Conservation (phyloP, 1,284 basidiomycete species). For the Polyporus tsugae region DNA sequence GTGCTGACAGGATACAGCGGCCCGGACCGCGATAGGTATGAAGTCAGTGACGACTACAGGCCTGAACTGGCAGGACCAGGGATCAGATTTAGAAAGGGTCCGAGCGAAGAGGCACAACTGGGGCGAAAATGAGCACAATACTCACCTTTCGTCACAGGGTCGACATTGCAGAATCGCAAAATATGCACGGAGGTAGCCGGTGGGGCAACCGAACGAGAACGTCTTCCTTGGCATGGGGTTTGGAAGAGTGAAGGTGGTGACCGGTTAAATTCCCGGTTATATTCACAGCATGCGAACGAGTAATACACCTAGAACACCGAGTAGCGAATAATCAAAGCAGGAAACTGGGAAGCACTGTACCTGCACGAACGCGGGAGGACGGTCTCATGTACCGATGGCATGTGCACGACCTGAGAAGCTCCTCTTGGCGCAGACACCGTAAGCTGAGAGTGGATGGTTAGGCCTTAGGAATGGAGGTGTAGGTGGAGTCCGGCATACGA, state of each 20-base stretch:
- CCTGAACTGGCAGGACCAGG: background rate
- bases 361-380: background rate
- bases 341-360: background rate
- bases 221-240: background rate
- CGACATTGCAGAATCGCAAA: background rate
- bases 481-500: background rate
- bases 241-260: background rate
- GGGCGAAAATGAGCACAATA: background rate
- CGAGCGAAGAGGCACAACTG: background rate
- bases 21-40: background rate
- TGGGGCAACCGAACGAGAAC: background rate
- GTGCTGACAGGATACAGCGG: background rate
- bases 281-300: slow-evolving; percentile 1
- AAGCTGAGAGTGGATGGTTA: background rate
- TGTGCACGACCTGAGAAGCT: background rate
- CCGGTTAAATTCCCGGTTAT: background rate
- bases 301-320: background rate
- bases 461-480: too few species aligned
- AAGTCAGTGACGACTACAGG: background rate
- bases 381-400: background rate
- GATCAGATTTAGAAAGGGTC: background rate
- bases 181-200: background rate
- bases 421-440: background rate
- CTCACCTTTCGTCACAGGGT: background rate
- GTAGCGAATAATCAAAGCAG: background rate